These are phyloP conservation scores for Silene uniflora DNA, from an alignment of 148 eudicot genomes.

Conservation along the genomic window DNA sequence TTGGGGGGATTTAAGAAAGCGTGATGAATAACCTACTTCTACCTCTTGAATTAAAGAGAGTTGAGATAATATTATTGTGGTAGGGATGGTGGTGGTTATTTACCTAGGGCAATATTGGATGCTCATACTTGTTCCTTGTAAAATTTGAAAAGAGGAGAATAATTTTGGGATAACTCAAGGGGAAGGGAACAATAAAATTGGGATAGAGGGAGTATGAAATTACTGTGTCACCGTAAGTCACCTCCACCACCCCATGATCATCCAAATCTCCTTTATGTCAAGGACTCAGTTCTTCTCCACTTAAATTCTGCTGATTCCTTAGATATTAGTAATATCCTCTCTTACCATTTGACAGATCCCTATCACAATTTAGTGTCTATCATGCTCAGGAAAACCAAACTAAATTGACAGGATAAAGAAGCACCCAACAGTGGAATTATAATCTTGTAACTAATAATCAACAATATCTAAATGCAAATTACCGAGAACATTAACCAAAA, in stretches of 20 bases:
- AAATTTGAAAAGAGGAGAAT: too few relatives aligned
- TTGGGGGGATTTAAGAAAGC: too few relatives aligned
- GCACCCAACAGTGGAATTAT: too few relatives aligned
- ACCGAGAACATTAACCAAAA: not conserved
- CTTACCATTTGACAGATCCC: not conserved
- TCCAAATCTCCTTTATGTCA: not conserved
- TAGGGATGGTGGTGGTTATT: too few relatives aligned
- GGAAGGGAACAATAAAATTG: too few relatives aligned
- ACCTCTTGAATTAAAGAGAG: too few relatives aligned
- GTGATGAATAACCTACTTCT: too few relatives aligned
- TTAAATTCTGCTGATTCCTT: not conserved
- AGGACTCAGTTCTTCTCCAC: not conserved
- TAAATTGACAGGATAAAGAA: not conserved
- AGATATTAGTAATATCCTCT: not conserved
- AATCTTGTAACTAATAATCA: not conserved
- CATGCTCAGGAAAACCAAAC: not conserved
- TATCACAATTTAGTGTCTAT: not conserved
- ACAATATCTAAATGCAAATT: not conserved
- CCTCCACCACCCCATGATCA: not conserved
- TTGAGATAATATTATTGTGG: too few relatives aligned
- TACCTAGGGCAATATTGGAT: too few relatives aligned
- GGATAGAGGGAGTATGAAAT: not conserved
- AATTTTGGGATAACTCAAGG: too few relatives aligned
- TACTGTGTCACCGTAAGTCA: not conserved
- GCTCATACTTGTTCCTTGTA: too few relatives aligned